Evolutionary conservation across 164 flowering plant species (phyloP).

Genomic region (Kingdonia uniflora): DNA sequence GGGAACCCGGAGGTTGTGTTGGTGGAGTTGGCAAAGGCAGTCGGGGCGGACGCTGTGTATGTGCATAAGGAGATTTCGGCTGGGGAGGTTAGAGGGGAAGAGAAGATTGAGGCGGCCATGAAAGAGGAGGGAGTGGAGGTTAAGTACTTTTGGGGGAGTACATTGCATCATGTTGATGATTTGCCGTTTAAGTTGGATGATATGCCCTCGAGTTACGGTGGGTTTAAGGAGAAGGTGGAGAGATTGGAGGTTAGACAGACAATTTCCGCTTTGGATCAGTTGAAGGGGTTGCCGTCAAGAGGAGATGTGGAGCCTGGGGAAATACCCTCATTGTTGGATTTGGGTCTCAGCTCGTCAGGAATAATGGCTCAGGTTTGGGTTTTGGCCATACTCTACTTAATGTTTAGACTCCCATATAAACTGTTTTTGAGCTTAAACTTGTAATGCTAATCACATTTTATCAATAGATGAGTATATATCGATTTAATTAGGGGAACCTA

Average conservation of each 20-base stretch:
- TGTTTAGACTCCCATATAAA: too few species aligned
- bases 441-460: too few species aligned
- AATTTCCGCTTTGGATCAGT: slow-evolving; percentile 58
- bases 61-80: slow-evolving; percentile 68
- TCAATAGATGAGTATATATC: too few species aligned
- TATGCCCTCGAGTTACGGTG: slow-evolving; percentile 78
- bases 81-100: slow-evolving; percentile 76
- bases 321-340: slow-evolving; percentile 66
- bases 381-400: neutral
- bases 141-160: slow-evolving; percentile 97
- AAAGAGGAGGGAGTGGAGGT: slow-evolving; percentile 83
- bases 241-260: slow-evolving; percentile 70
- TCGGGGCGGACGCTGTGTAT: slow-evolving; percentile 86
- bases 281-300: slow-evolving; percentile 62
- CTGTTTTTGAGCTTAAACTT: neutral
- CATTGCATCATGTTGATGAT: slow-evolving; percentile 85
- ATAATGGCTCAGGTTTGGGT: slow-evolving; percentile 51
- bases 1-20: slow-evolving; percentile 80
- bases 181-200: slow-evolving; percentile 78
- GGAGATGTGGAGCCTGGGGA: slow-evolving; percentile 91
- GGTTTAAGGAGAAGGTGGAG: slow-evolving; percentile 73
- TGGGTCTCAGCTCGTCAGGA: slow-evolving; percentile 59
- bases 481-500: too few species aligned
- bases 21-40: slow-evolving; percentile 57
- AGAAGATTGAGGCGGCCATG: slow-evolving; percentile 61